Base-by-base conservation (phyloP, 2,329 filamentous ascomycete species). In the Penicillium digitatum region DNA sequence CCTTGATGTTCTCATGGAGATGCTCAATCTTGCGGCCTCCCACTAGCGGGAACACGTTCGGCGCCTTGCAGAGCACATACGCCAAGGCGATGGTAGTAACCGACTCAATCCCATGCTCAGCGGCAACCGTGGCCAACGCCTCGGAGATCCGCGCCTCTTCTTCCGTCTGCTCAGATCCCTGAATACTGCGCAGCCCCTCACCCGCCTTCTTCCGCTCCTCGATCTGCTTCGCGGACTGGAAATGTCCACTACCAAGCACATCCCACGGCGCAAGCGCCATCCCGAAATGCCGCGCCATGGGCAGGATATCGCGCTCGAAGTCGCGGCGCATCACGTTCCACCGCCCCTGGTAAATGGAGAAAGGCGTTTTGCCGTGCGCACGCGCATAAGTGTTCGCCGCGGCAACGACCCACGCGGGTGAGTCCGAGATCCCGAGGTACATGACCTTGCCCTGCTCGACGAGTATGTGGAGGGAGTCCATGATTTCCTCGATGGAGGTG, bases 11-110 rank as follows among this genome's bases (percentile, higher is more conserved):
- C 46, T 67, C 65, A n/a, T 63, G 55, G 31, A 92, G 73, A 67
- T 91, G 87, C 49, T 86, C 82, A 14, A 88, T 70, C 64, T 85
- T 90, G 18, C 87, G 81, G 0, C 86, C 85, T 11, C 88, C 87
- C 9, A 90, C 78, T 44, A 91, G 84, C 1, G 88, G 88, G 68
- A 89, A 89, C 14, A 90, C 85, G 62, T 89, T 84, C 0, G 87
- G 82, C 1, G 85, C 77, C 74, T 91, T 90, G 62, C 84, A 81
- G 79, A 89, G 81, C 26, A 91, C 84, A 67, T 91, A 91, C 1
- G 88, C 87, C 27, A 92, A 72, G 3, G 88, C 87, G 40, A 89
- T 74, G 37, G 81, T 81, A 6, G 84, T 87, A 48, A 89, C 78
- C 4, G 70, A 73, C 31, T 79, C 76, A 3, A 79, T 74, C 2